A percentile compares a stretch with the other conserved stretches of the same genome.
phyloP scores from a whole-genome alignment of 2,329 filamentous ascomycete species.

The Colletotrichum sp. region DNA sequence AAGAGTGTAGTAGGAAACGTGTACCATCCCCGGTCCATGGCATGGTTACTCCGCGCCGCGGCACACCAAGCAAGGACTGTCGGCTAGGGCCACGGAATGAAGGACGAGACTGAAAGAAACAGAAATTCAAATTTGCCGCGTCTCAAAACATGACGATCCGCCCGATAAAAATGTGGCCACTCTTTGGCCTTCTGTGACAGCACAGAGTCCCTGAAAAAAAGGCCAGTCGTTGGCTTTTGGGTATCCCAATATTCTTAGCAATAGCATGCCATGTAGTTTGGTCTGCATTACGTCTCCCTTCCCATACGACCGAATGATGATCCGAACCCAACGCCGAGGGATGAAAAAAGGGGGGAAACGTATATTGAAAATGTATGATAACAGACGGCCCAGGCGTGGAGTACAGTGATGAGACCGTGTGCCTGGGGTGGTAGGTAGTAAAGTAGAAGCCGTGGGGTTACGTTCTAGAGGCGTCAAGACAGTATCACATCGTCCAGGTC shows the following conservation, averaged over 20 bases:
- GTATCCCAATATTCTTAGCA: conserved; percentile 16
- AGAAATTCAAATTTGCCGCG: neutral
- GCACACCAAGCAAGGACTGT: neutral
- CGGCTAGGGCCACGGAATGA: neutral
- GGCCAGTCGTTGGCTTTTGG: conserved; percentile 17
- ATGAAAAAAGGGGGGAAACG: neutral
- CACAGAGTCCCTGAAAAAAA: neutral
- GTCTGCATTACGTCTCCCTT: conserved; percentile 8
- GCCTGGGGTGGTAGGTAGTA: neutral
- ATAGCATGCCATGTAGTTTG: neutral
- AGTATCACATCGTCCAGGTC: neutral
- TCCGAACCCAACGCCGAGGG: conserved; percentile 19
- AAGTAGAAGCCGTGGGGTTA: neutral
- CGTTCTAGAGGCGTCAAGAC: neutral
- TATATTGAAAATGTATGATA: conserved; percentile 9
- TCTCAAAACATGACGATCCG: neutral
- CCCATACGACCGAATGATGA: conserved; percentile 3
- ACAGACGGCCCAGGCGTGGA: neutral
- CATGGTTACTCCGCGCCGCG: neutral
- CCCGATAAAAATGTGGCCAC: neutral
- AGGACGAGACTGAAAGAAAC: neutral
- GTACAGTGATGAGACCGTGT: neutral
- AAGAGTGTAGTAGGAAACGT: neutral
- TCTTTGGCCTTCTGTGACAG: neutral
- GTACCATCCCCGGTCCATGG: neutral